Conservation (phyloP, 192 early-diverging fungal species). For the Coemansia guatemalensis region DNA sequence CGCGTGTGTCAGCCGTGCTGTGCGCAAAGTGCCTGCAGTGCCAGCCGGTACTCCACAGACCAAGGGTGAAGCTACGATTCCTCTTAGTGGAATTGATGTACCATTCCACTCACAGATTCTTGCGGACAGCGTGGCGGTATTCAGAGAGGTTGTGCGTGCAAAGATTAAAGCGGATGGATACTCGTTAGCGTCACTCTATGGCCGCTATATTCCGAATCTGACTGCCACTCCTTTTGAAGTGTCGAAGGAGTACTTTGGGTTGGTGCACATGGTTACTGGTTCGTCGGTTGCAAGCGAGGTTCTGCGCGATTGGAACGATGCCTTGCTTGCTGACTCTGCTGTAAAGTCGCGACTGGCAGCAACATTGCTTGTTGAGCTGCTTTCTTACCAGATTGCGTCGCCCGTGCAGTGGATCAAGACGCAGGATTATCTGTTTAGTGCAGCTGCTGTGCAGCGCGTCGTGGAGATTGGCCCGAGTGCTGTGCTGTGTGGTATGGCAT, state of each 20-base stretch:
- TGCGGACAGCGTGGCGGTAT: slow-evolving; percentile 74
- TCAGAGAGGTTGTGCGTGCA: slow-evolving; percentile 76
- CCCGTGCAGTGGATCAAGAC: slow-evolving; percentile 96
- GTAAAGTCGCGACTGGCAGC: slow-evolving; percentile 75
- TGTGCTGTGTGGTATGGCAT: slow-evolving; percentile 85
- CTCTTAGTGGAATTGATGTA: slow-evolving; percentile 87
- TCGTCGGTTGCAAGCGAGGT: slow-evolving; percentile 66
- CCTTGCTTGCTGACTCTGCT: slow-evolving; percentile 24
- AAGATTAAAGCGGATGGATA: slow-evolving; percentile 70
- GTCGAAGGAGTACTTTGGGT: slow-evolving; percentile 71
- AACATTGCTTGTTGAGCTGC: slow-evolving; percentile 78
- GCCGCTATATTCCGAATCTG: slow-evolving; percentile 93
- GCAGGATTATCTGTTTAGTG: slow-evolving; percentile 78
- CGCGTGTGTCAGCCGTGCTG: slow-evolving; percentile 59
- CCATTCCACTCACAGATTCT: slow-evolving; percentile 89
- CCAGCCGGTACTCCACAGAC: slow-evolving; percentile 62
- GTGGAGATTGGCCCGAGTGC: slow-evolving; percentile 89
- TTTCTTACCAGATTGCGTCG: slow-evolving; percentile 93
- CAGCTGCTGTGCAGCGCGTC: slow-evolving; percentile 73
- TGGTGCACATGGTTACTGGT: slow-evolving; percentile 68
- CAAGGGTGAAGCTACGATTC: slow-evolving; percentile 86
- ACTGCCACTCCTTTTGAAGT: slow-evolving; percentile 87
- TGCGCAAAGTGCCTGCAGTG: slow-evolving; percentile 60
- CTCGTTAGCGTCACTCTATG: slow-evolving; percentile 64
- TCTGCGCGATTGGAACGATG: slow-evolving; percentile 64